Base-by-base conservation (phyloP, 306 rosid species). In the Styphnolobium japonicum region DNA sequence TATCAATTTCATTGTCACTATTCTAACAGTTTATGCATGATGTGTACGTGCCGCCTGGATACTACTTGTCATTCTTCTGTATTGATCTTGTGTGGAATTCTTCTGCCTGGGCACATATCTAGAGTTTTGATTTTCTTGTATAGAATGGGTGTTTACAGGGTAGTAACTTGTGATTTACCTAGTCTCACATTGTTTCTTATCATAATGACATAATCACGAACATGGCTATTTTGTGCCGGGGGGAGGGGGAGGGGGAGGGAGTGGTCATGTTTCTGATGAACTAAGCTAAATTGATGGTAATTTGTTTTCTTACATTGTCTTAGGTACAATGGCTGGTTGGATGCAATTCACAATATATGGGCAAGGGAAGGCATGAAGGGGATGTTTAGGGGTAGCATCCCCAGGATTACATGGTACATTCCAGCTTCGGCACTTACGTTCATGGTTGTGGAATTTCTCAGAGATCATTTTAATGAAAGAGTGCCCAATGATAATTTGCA, bases 381-480 rank as follows among this genome's bases (percentile, higher is more conserved):
- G 52, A 83, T 93, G 92, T 91, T 93, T 67, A 90, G 87, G 79
- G 98, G 98, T 16, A 85, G 98, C 72, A 56, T 93, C 68, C 98
- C 98, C 21, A 87, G 98, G 89, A 82, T 93, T 81, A 71, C 93
- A 43, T 91, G 98, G 98, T 91, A 93, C 68, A 82, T 91, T 71
- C 98, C 98, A 5, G 98, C 98, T 76, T 93, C 98, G 3, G 98
- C 98, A 3, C 92, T 93, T 68, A 91, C 98, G 11, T 93, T 93
- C 84, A 91, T 91, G 95, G 95, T 88, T 2, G 97, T 93, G 70
- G 98, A 93, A 84, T 93, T 87, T 85, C 93, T 93, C 63, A 85
- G 98, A 85, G 91, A 84, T 40, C 85, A 71, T 80, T 91, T 88
- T 72, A 88, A 90, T 43, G 90, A 79, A 67, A 81, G 80, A 49